Conservation (phyloP, 2,329 filamentous ascomycete species). For the Tolypocladium tundrense region DNA sequence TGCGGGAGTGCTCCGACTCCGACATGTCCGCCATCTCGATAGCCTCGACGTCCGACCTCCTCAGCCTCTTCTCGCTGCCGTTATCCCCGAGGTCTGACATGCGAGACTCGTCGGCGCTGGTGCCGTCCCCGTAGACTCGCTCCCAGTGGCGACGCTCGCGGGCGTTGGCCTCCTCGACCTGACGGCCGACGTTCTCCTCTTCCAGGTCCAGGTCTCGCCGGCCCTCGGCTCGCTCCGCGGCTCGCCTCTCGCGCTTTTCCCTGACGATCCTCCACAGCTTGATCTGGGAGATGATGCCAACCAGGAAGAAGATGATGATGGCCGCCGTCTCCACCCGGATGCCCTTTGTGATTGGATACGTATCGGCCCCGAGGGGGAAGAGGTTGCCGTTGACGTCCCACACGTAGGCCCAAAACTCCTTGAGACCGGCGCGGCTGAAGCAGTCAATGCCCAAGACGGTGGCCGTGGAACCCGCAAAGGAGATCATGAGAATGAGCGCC, state of each 20-base stretch:
- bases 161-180: constrained; percentile 51
- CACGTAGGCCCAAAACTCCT: constrained; percentile 92
- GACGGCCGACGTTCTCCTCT: constrained; percentile 61
- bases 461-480: constrained; percentile 73
- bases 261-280: constrained; percentile 77
- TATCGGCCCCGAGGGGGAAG: constrained; percentile 66
- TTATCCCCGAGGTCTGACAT: constrained; percentile 43
- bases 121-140: constrained; percentile 57
- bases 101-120: constrained; percentile 25
- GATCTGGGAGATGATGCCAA: constrained; percentile 75
- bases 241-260: constrained; percentile 45
- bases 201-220: constrained; percentile 47
- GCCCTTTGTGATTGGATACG: constrained; percentile 77
- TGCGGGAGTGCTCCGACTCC: constrained; percentile 16
- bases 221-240: constrained; percentile 36
- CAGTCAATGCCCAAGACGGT: constrained; percentile 81
- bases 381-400: constrained; percentile 73
- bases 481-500: constrained; percentile 63
- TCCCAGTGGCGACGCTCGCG: constrained; percentile 66
- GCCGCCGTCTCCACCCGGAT: constrained; percentile 78
- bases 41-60: constrained; percentile 28
- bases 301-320: constrained; percentile 61
- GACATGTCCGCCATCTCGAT: constrained; percentile 47
- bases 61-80: constrained; percentile 33
- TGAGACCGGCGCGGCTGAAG: constrained; percentile 79